Conservation (phyloP, 129 eudicot species). For the Helianthus annuus region HanXRQr2.0-SUNRISE NC_035446.2:152037275-152037774, state of each 20-base stretch:
- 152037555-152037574: slow-evolving; percentile 30
- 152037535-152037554: slow-evolving; percentile 99
- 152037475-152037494: slow-evolving; percentile 56
- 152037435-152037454: background rate
- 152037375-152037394: slow-evolving; percentile 54
- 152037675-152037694: slow-evolving; percentile 5
- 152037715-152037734: background rate
- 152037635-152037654: background rate
- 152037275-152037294: slow-evolving; percentile 1
- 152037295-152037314: slow-evolving; percentile 7
- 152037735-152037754: slow-evolving; percentile 1
- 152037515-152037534: slow-evolving; percentile 77
- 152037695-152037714: background rate
- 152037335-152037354: slow-evolving; percentile 39
- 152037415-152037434: slow-evolving; percentile 19
- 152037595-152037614: slow-evolving; percentile 1
- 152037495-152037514: slow-evolving; percentile 73
- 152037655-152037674: background rate
- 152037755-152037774: slow-evolving; percentile 14
- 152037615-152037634: background rate
- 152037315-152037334: slow-evolving; percentile 50
- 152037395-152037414: slow-evolving; percentile 40
- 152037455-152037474: background rate
- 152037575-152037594: background rate
- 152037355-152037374: slow-evolving; percentile 48